Base-by-base conservation (phyloP, 2,329 filamentous ascomycete species). In the Verticillium zaregamsianum region DNA sequence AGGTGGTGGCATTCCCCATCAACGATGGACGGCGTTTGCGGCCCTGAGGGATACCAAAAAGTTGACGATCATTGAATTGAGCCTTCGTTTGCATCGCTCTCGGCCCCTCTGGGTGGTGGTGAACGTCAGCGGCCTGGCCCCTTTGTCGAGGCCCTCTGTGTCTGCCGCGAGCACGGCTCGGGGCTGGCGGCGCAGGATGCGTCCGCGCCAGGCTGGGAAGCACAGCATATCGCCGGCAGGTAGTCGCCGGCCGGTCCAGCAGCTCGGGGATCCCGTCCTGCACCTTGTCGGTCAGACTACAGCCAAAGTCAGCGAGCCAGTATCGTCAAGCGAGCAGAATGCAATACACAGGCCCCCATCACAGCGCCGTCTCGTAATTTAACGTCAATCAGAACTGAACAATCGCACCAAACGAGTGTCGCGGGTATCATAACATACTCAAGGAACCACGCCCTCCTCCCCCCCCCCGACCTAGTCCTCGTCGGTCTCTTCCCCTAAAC, bases 401-500 rank as follows among this genome's bases (percentile, higher is more conserved):
- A 61, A 57, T 25, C 31, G 60, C 59, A 39, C 59, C 59, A 60
- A 64, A 31, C 35, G 60, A 59, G 59, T 59, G 64, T 63, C 45
- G 64, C 56, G 64, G 64, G 64, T 65, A 65, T 63, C 60, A 60
- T 59, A 55, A 55, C 14, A 52, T 17, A 40, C 57, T 37, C 55
- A 45, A 20, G 55, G 58, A 61, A 65, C 37, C 28, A 28, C 3
- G 28, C 28, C 25, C 25, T 25, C 15, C n/a, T 25, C 45, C 49
- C 20, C 31, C 15, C 39, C 20, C 31, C 35, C n/a, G 35, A 56
- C 37, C 35, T 57, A 63, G 37, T 54, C 62, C 45, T 33, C 12
- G 6, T 59, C n/a, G 39, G 55, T 32, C 17, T n/a, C 55, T 40
- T 60, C 55, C 64, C 25, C 39, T 15, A 40, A 9, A 28, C 20